These are phyloP conservation scores for Allium fistulosum DNA, from an alignment of 106 monocot genomes.

Conservation along the genomic window DNA sequence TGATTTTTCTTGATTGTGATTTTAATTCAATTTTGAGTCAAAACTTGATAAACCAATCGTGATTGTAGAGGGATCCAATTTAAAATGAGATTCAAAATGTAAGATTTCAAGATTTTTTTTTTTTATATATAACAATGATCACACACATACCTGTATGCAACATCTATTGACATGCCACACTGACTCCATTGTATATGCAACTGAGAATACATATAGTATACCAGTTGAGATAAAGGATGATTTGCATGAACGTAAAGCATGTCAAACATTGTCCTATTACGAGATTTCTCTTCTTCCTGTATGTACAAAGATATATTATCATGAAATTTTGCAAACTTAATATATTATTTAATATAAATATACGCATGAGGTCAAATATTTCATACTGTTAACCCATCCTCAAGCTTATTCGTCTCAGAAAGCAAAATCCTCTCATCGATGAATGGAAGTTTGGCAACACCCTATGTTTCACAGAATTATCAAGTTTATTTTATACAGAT, in stretches of 20 bases:
- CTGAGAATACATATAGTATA: conserved; percentile 29
- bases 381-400: conserved; percentile 67
- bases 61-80: too few relatives aligned
- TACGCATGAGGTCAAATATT: not conserved
- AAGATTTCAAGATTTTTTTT: too few relatives aligned
- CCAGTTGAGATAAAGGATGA: conserved; percentile 53
- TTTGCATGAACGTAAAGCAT: conserved; percentile 60
- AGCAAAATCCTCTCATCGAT: conserved; percentile 78
- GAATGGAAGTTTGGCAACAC: conserved; percentile 92
- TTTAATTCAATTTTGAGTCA: too few relatives aligned
- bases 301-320: conserved; percentile 4
- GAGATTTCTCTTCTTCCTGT: conserved; percentile 78
- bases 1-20: too few relatives aligned
- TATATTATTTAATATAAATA: too few relatives aligned
- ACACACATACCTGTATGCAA: conserved; percentile 45
- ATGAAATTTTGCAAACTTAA: too few relatives aligned
- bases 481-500: not conserved
- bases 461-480: conserved; percentile 31
- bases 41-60: too few relatives aligned
- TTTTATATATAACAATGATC: too few relatives aligned
- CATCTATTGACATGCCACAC: conserved; percentile 40
- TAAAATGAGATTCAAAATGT: too few relatives aligned
- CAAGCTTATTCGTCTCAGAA: conserved; percentile 70
- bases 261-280: conserved; percentile 79
- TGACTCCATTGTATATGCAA: conserved; percentile 8